Evolutionary conservation across 2,329 filamentous ascomycete species (phyloP).

Genomic region (Microcera coccophila): DNA sequence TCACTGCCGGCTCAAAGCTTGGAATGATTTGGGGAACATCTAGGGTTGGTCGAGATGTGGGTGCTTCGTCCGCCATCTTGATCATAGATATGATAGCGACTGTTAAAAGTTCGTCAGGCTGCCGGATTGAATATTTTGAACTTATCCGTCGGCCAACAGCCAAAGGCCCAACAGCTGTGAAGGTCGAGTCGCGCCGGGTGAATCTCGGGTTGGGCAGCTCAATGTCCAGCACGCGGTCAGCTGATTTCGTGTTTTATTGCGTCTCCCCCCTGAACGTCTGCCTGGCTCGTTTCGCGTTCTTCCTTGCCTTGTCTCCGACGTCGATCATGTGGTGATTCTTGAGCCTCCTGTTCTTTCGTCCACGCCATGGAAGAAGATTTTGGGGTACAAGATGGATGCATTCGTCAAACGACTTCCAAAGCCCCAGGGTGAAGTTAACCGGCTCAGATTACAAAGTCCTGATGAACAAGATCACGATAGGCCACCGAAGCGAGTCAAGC

Average conservation of each 20-base stretch:
- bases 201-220: slow-evolving; percentile 16
- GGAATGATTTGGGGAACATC: slow-evolving; percentile 21
- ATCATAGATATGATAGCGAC: too few relatives aligned
- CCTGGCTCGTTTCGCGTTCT: slow-evolving; percentile 17
- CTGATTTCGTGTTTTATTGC: slow-evolving; percentile 36
- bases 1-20: slow-evolving; percentile 18
- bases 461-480: slow-evolving; percentile 15
- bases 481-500: slow-evolving; percentile 32
- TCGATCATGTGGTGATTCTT: not conserved
- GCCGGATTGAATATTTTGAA: too few relatives aligned
- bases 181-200: slow-evolving; percentile 20
- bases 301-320: not conserved
- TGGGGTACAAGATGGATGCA: slow-evolving; percentile 33
- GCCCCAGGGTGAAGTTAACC: slow-evolving; percentile 12
- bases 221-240: slow-evolving; percentile 28
- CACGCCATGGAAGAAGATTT: not conserved
- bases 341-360: not conserved
- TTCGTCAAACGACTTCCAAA: slow-evolving; percentile 33
- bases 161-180: slow-evolving; percentile 1
- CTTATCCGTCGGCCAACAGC: too few relatives aligned
- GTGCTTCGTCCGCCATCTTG: slow-evolving; percentile 31
- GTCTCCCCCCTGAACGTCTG: slow-evolving; percentile 12
- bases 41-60: slow-evolving; percentile 15
- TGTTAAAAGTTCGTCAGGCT: too few relatives aligned
- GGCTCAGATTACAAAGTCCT: slow-evolving; percentile 7